These are phyloP conservation scores for Corylus americana DNA, from an alignment of 306 rosid genomes.

Conservation along the genomic window DNA sequence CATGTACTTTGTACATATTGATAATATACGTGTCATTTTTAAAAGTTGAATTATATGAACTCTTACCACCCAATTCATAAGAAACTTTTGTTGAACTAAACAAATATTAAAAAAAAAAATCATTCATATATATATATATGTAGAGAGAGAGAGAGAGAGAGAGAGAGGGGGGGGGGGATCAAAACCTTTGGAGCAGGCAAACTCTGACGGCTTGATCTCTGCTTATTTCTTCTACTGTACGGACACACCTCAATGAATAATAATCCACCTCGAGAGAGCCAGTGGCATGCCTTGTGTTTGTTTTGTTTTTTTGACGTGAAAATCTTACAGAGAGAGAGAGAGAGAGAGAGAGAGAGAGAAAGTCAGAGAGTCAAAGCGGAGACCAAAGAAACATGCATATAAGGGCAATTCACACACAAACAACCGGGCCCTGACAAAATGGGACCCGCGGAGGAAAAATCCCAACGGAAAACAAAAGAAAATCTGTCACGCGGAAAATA, in stretches of 20 bases:
- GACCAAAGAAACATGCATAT: background rate
- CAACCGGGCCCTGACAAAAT: background rate
- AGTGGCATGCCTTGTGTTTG: background rate
- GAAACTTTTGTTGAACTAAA: background rate
- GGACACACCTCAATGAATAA: background rate
- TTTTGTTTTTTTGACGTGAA: background rate
- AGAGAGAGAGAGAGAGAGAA: no score
- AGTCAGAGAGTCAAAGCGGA: background rate
- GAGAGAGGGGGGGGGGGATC: background rate
- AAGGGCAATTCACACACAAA: slow-evolving; percentile 2
- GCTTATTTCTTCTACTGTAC: background rate
- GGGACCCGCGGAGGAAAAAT: slow-evolving; percentile 1
- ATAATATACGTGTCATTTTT: no score
- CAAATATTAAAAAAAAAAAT: background rate
- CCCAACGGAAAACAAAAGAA: background rate
- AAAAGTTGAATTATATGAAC: no score
- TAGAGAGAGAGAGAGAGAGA: background rate
- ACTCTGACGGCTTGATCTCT: slow-evolving; percentile 3
- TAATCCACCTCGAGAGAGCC: background rate
- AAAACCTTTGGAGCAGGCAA: background rate
- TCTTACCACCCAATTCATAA: no score
- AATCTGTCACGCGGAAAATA: background rate
- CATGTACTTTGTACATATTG: no score
- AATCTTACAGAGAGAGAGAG: no score
- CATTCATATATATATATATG: background rate